A percentile compares a stretch with the other conserved stretches of the same genome.
These are phyloP conservation scores for Coniosporium apollinis DNA, from an alignment of 495 filamentous ascomycete species.

Conservation along the genomic window DNA sequence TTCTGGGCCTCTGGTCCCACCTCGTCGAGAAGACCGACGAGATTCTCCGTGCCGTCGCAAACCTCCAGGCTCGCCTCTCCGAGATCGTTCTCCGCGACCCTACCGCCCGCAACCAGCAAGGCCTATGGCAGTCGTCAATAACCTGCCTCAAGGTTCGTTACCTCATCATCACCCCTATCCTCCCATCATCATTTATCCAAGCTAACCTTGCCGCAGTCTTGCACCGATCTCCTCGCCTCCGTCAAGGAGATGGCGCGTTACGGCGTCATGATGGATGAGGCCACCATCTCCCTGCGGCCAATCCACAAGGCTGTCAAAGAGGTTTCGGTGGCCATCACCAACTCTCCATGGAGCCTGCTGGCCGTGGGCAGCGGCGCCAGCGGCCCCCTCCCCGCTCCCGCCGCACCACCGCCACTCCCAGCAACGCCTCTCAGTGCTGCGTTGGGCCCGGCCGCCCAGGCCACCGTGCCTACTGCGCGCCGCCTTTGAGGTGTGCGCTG, in stretches of 20 bases:
- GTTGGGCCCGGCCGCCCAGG: conserved; percentile 12
- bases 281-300: conserved; percentile 53
- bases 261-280: conserved; percentile 42
- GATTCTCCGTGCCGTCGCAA: conserved; percentile 48
- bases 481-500: too few relatives aligned
- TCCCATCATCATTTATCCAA: neutral
- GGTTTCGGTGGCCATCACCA: conserved; percentile 51
- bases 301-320: conserved; percentile 64
- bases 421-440: conserved; percentile 15
- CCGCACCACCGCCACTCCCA: conserved; percentile 3
- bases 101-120: conserved; percentile 49
- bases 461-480: conserved; percentile 6
- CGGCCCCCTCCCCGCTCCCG: conserved; percentile 8
- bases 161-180: neutral
- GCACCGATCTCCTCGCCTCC: conserved; percentile 53
- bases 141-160: conserved; percentile 43
- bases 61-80: conserved; percentile 53
- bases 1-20: conserved; percentile 43
- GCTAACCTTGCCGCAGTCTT: conserved; percentile 31
- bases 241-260: conserved; percentile 44
- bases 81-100: conserved; percentile 72
- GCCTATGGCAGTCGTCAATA: conserved; percentile 73
- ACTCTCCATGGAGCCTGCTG: conserved; percentile 55
- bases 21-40: conserved; percentile 47
- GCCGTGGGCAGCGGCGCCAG: neutral